These are phyloP conservation scores for Hanseniaspora taiwanica DNA, from an alignment of 805 yeast genomes.

Conservation along the genomic window DNA sequence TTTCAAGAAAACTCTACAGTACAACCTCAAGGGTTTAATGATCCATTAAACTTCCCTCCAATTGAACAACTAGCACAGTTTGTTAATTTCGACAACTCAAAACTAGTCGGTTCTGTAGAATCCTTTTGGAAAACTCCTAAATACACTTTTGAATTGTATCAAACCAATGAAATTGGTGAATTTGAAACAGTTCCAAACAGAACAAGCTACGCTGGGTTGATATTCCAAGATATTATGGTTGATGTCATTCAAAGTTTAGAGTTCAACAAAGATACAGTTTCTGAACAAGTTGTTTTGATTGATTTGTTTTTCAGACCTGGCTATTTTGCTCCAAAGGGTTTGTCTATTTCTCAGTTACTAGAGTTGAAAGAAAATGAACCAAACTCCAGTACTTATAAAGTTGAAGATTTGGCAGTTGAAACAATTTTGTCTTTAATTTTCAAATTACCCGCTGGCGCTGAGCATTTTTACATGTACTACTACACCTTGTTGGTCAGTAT, in stretches of 20 bases:
- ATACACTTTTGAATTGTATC: slow-evolving; percentile 46
- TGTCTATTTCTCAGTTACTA: slow-evolving; percentile 58
- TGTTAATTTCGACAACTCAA: slow-evolving; percentile 19
- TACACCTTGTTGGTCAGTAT: slow-evolving; percentile 77
- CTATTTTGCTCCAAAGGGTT: slow-evolving; percentile 59
- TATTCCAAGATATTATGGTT: slow-evolving; percentile 60
- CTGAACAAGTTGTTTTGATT: slow-evolving; percentile 66
- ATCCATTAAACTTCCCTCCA: slow-evolving; percentile 25
- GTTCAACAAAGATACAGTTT: slow-evolving; percentile 78
- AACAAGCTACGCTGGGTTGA: slow-evolving; percentile 38
- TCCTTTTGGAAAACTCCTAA: slow-evolving; percentile 56
- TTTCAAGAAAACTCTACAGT: not conserved
- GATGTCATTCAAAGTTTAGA: slow-evolving; percentile 73
- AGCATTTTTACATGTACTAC: slow-evolving; percentile 47
- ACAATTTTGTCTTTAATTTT: slow-evolving; percentile 66
- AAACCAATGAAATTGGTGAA: slow-evolving; percentile 32
- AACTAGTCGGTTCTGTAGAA: slow-evolving; percentile 41
- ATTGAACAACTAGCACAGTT: slow-evolving; percentile 23
- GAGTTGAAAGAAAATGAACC: slow-evolving; percentile 29
- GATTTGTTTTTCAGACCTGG: slow-evolving; percentile 58
- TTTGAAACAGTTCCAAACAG: slow-evolving; percentile 56
- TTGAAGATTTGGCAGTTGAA: slow-evolving; percentile 83
- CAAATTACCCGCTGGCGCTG: slow-evolving; percentile 53
- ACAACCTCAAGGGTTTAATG: slow-evolving; percentile 17
- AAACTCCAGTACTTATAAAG: slow-evolving; percentile 61